A percentile compares a stretch with the other conserved stretches of the same genome.
Evolutionary conservation across 495 filamentous ascomycete genomes (phyloP).

Genomic region (Elaphomyces granulatus): DNA sequence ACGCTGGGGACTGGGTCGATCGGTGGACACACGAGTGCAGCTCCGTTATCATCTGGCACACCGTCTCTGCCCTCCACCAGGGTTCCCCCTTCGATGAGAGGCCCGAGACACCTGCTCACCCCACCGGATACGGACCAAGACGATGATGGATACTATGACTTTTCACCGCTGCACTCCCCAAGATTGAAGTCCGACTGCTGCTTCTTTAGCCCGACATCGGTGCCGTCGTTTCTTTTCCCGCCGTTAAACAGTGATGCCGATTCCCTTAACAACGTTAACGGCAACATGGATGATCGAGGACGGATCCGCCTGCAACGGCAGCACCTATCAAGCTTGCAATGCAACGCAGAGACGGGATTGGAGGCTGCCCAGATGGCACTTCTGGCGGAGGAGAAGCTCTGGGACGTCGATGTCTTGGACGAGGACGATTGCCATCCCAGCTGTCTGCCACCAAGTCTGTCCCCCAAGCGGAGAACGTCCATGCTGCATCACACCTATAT

Average conservation of each 20-base stretch:
- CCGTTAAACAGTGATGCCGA: slow-evolving; percentile 7
- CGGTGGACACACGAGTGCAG: slow-evolving; percentile 1
- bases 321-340: slow-evolving; percentile 30
- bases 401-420: slow-evolving; percentile 4
- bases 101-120: slow-evolving; percentile 26
- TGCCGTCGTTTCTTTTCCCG: slow-evolving; percentile 12
- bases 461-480: slow-evolving; percentile 17
- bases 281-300: slow-evolving; percentile 2
- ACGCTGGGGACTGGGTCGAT: slow-evolving; percentile 12
- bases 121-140: slow-evolving; percentile 32
- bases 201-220: slow-evolving; percentile 25
- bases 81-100: slow-evolving; percentile 5
- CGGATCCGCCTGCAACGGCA: slow-evolving; percentile 27
- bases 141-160: slow-evolving; percentile 21
- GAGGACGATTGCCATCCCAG: slow-evolving; percentile 33
- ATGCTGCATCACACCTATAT: slow-evolving; percentile 10
- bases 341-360: slow-evolving; percentile 18
- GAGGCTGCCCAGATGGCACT: slow-evolving; percentile 26
- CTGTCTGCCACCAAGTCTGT: slow-evolving; percentile 25
- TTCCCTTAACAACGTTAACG: slow-evolving; percentile 1
- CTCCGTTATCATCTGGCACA: slow-evolving; percentile 3
- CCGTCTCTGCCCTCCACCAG: no score
- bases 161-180: slow-evolving; percentile 14
- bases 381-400: slow-evolving; percentile 13
- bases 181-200: slow-evolving; percentile 11